A percentile compares a stretch with the other conserved stretches of the same genome.
These are phyloP conservation scores for Ampelocalamus luodianensis DNA, from an alignment of 176 grass and related monocot genomes.

Conservation along the genomic window DNA sequence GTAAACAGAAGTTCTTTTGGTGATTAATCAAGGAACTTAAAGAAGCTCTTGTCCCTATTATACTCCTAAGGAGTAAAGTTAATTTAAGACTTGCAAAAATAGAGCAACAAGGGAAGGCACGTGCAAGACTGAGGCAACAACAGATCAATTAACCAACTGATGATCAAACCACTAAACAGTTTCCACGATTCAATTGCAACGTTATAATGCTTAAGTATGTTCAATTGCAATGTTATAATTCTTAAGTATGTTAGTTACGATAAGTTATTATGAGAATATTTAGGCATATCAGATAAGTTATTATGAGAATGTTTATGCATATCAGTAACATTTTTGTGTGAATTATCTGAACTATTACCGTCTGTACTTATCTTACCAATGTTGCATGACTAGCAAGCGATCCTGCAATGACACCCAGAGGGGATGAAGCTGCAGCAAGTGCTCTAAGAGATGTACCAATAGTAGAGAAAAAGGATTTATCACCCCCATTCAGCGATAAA, in stretches of 20 bases:
- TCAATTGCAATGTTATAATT: not conserved
- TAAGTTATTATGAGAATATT: not conserved
- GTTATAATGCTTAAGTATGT: not conserved
- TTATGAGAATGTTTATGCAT: not conserved
- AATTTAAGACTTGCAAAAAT: conserved; percentile 8
- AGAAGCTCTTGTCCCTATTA: not conserved
- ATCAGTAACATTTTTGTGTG: not conserved
- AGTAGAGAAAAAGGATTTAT: conserved; percentile 99
- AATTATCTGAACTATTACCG: conserved; percentile 3
- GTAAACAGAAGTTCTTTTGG: conserved; percentile 19
- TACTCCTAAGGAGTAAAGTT: conserved; percentile 4
- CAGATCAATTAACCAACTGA: not conserved
- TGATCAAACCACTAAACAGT: not conserved
- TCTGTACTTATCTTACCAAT: conserved; percentile 62
- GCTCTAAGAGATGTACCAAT: conserved; percentile 75
- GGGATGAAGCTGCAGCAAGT: conserved; percentile 95
- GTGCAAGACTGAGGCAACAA: not conserved
- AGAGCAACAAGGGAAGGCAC: conserved; percentile 15
- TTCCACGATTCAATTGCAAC: not conserved
- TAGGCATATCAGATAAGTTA: not conserved
- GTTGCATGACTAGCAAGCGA: conserved; percentile 91
- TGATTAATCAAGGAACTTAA: not conserved
- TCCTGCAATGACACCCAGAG: conserved; percentile 89
- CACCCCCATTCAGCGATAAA: conserved; percentile 99
- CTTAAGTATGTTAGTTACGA: not conserved